Evolutionary conservation across 2,329 filamentous ascomycete species (phyloP).

Genomic region (Microdochium trichocladiopsis): DNA sequence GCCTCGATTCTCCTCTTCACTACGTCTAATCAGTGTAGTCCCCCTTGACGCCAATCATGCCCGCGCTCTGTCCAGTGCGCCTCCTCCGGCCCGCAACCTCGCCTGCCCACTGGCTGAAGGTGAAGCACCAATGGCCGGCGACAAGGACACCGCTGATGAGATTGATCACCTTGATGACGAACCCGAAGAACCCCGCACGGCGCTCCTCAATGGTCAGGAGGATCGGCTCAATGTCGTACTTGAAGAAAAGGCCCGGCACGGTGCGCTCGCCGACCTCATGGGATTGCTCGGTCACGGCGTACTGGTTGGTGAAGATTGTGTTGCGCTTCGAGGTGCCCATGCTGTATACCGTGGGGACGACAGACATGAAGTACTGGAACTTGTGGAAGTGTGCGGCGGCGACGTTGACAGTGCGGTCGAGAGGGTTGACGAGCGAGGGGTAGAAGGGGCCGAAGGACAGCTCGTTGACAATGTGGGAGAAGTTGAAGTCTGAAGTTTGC

Average conservation of each 20-base stretch:
- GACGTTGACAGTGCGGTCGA: slow-evolving; percentile 79
- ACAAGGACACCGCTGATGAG: slow-evolving; percentile 87
- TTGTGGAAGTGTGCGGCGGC: slow-evolving; percentile 81
- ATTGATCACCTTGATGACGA: slow-evolving; percentile 81
- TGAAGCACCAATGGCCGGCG: slow-evolving; percentile 88
- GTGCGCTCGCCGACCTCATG: slow-evolving; percentile 60
- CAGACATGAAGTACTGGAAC: slow-evolving; percentile 94
- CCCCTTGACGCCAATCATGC: slow-evolving; percentile 37
- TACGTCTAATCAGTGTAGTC: slow-evolving; percentile 18
- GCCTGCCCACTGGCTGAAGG: slow-evolving; percentile 68
- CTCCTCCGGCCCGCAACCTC: slow-evolving; percentile 46
- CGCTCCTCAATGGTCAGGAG: slow-evolving; percentile 78
- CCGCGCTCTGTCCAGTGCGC: slow-evolving; percentile 33
- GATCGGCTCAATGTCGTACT: slow-evolving; percentile 98
- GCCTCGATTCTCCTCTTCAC: not conserved
- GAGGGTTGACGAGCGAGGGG: slow-evolving; percentile 84
- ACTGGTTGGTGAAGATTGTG: slow-evolving; percentile 89
- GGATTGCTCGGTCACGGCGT: slow-evolving; percentile 89
- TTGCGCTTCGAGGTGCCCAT: slow-evolving; percentile 42
- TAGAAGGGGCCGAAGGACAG: slow-evolving; percentile 97
- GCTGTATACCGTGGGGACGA: slow-evolving; percentile 92
- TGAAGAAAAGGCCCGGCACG: slow-evolving; percentile 92
- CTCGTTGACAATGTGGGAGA: slow-evolving; percentile 93
- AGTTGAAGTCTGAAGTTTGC: slow-evolving; percentile 73
- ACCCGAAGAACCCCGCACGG: slow-evolving; percentile 64